These are phyloP conservation scores for Conticribra guillardii DNA, from an alignment of 108 stramenopile species.

Conservation along the genomic window DNA sequence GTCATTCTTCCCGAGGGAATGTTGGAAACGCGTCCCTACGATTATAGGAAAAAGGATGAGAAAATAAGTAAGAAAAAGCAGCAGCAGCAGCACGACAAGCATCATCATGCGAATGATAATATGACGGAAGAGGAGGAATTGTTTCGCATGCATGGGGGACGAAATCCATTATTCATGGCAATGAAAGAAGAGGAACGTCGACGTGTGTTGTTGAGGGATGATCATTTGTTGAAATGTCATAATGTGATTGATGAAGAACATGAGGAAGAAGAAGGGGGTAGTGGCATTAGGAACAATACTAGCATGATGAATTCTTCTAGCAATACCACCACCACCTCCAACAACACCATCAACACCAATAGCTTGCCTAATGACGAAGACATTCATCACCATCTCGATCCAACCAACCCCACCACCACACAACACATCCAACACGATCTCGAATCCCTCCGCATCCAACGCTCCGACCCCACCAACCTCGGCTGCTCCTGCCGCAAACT, in stretches of 20 bases:
- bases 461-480: slow-evolving; percentile 56
- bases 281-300: no score
- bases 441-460: slow-evolving; percentile 71
- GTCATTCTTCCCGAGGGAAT: slow-evolving; percentile 27
- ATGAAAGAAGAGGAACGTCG: slow-evolving; percentile 39
- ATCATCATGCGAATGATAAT: slow-evolving; percentile 2
- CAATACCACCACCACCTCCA: no score
- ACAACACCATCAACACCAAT: no score
- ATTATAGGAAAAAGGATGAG: slow-evolving; percentile 57
- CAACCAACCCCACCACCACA: slow-evolving; percentile 11
- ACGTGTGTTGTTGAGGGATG: slow-evolving; percentile 41
- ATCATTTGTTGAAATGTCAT: slow-evolving; percentile 19
- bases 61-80: no score
- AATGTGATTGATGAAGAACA: slow-evolving; percentile 13
- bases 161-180: slow-evolving; percentile 44
- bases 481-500: slow-evolving; percentile 87
- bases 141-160: slow-evolving; percentile 29
- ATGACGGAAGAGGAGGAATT: slow-evolving; percentile 45
- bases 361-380: not conserved
- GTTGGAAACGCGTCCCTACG: slow-evolving; percentile 82
- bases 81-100: no score
- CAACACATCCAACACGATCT: slow-evolving; percentile 79
- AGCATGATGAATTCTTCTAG: no score
- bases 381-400: not conserved
- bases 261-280: no score